Base-by-base conservation (phyloP, 495 filamentous ascomycete genomes). In the Aspergillus asperescens region DNA sequence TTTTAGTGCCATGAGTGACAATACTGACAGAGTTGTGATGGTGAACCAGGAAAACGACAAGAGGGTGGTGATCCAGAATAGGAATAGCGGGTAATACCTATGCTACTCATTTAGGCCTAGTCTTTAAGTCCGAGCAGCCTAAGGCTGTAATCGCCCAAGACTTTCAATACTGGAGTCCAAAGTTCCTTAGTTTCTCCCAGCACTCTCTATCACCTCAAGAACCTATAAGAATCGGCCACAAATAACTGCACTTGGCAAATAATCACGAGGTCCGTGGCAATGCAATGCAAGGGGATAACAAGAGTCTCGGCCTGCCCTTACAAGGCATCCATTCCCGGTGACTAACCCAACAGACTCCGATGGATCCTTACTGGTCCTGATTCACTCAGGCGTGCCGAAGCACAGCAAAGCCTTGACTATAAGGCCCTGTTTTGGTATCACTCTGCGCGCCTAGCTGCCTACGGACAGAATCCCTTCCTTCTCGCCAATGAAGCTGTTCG, bases 211-310 rank as follows among this genome's bases (percentile, higher is more conserved):
- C 13, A 0, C 3, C 15, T 10, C 5, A 13, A 28, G 32, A 27
- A 39, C 46, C 46, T 49, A 49, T 49, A 19, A 16, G 22, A 49
- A 0, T 18, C 15, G 16, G 46, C 34, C 46, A 49, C 46, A 49
- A 35, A 5, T 48, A n/a, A 37, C 32, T 25, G 27, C 22, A 35
- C 32, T 37, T 27, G 19, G 46, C 7, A 37, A 38, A 28, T 38
- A 22, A 22, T 49, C 46, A 49, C 34, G 34, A 49, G 46, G 16
- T 29, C 32, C 1, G 39, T 37, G 4, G 12, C 29, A 37, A 48
- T 28, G 46, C 31, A 38, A 37, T 27, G 29, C 29, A 18, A 16
- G n/a, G 16, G 18, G 9, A 10, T 32, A 16, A 22, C 18, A n/a
- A n/a, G n/a, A 22, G n/a, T 22, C 8, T 23, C 27, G 20, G 10